A percentile compares a stretch with the other conserved stretches of the same genome.
phyloP scores from a whole-genome alignment of 495 filamentous ascomycete species.

The Oleoguttula mirabilis region DNA sequence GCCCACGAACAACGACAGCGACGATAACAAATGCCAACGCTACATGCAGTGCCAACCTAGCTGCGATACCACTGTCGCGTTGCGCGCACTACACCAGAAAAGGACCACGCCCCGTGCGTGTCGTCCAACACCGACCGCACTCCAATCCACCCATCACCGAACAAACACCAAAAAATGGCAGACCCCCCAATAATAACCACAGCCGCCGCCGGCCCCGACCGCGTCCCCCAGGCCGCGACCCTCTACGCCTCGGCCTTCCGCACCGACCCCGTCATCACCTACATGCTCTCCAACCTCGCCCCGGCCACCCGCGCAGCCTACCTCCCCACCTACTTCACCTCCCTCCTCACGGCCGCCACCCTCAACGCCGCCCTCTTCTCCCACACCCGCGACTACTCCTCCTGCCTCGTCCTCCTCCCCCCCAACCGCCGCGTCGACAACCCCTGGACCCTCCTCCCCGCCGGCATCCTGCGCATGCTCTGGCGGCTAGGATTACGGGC shows the following conservation, averaged over 20 bases:
- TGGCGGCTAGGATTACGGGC: slow-evolving; percentile 8
- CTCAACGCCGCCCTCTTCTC: slow-evolving; percentile 13
- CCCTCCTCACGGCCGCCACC: slow-evolving; percentile 1
- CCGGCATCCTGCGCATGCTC: slow-evolving; percentile 3
- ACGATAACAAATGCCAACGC: no score
- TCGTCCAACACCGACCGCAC: no score
- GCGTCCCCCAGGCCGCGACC: neutral
- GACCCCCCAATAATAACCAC: no score
- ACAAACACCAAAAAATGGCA: no score
- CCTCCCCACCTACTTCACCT: neutral
- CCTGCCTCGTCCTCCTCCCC: slow-evolving; percentile 5
- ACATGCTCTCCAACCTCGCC: neutral
- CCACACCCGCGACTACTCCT: slow-evolving; percentile 8
- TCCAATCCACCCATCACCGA: no score
- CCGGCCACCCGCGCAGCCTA: neutral
- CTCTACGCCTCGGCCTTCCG: neutral
- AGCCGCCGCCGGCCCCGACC: slow-evolving; percentile 1
- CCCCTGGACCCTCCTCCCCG: slow-evolving; percentile 6
- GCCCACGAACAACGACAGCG: no score
- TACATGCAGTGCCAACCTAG: no score
- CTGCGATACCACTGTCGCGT: no score
- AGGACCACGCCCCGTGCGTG: no score
- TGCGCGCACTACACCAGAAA: no score
- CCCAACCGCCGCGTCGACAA: slow-evolving; percentile 13
- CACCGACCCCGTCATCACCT: slow-evolving; percentile 8